phyloP scores from a whole-genome alignment of 331 rosid genomes.

The Dryas integrifolia region DNA sequence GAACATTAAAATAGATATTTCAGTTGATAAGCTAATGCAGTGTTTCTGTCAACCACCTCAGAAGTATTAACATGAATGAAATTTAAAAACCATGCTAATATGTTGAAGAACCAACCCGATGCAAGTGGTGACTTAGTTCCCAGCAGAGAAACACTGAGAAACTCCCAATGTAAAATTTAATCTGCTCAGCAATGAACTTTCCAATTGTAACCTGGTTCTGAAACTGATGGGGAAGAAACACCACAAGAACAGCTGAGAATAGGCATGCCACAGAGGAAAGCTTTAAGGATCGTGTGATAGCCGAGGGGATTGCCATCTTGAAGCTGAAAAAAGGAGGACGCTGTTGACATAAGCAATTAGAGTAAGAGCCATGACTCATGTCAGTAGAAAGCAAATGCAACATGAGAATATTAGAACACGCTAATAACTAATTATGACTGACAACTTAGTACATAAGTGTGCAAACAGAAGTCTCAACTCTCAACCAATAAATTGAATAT shows the following conservation, averaged over 20 bases:
- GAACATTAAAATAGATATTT: background rate
- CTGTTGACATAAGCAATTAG: constrained; percentile 45
- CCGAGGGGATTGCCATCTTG: constrained; percentile 84
- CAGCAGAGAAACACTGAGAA: constrained; percentile 69
- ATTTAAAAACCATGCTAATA: constrained; percentile 10
- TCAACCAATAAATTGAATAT: background rate
- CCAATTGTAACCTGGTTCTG: constrained; percentile 35
- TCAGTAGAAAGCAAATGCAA: background rate
- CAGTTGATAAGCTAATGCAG: background rate
- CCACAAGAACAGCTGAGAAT: constrained; percentile 46
- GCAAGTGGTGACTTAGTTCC: constrained; percentile 83
- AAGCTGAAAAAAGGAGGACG: constrained; percentile 90
- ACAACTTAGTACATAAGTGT: background rate
- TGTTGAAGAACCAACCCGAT: constrained; percentile 56
- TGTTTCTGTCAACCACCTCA: background rate
- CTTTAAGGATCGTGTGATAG: constrained; percentile 54
- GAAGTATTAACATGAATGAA: constrained; percentile 4
- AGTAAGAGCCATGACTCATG: constrained; percentile 19
- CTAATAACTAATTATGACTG: background rate
- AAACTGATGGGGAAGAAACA: constrained; percentile 50
- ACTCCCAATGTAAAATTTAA: constrained; percentile 46
- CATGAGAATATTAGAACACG: background rate
- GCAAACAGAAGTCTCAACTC: background rate
- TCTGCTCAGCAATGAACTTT: constrained; percentile 48
- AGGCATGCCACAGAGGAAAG: constrained; percentile 58